These are phyloP conservation scores for Myxozyma monticola DNA, from an alignment of 805 yeast species.

Conservation along the genomic window DNA sequence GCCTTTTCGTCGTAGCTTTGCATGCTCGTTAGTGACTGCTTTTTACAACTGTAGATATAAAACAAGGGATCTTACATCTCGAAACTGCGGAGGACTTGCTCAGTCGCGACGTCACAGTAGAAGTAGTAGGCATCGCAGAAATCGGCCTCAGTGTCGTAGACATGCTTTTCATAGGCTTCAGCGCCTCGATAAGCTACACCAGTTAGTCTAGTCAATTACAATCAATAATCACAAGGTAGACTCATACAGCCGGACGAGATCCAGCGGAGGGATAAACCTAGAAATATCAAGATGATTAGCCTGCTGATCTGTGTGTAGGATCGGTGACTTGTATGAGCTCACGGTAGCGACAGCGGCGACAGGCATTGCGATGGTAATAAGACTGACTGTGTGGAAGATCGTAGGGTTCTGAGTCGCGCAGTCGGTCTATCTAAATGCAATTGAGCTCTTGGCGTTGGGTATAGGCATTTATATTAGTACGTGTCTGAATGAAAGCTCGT, in stretches of 20 bases:
- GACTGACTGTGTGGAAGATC: too few species aligned
- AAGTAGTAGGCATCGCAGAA: slow-evolving; percentile 20
- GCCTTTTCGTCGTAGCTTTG: slow-evolving; percentile 21
- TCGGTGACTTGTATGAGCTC: too few species aligned
- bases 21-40: background rate
- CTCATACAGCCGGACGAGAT: background rate
- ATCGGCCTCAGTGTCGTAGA: slow-evolving; percentile 11
- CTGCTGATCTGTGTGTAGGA: too few species aligned
- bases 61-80: slow-evolving; percentile 17
- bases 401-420: too few species aligned
- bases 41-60: background rate
- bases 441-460: too few species aligned
- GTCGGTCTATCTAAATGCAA: too few species aligned
- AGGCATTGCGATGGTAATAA: slow-evolving; percentile 1
- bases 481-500: too few species aligned
- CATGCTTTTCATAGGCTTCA: slow-evolving; percentile 19
- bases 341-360: slow-evolving; percentile 12
- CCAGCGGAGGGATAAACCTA: slow-evolving; percentile 8
- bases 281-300: background rate
- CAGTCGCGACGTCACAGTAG: slow-evolving; percentile 4
- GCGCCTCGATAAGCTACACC: slow-evolving; percentile 14
- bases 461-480: too few species aligned
- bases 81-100: slow-evolving; percentile 9
- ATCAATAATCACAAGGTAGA: background rate
- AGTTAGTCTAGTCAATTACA: background rate